Evolutionary conservation across 106 monocot species (phyloP).

Genomic region (Dendrobium chrysotoxum): DNA sequence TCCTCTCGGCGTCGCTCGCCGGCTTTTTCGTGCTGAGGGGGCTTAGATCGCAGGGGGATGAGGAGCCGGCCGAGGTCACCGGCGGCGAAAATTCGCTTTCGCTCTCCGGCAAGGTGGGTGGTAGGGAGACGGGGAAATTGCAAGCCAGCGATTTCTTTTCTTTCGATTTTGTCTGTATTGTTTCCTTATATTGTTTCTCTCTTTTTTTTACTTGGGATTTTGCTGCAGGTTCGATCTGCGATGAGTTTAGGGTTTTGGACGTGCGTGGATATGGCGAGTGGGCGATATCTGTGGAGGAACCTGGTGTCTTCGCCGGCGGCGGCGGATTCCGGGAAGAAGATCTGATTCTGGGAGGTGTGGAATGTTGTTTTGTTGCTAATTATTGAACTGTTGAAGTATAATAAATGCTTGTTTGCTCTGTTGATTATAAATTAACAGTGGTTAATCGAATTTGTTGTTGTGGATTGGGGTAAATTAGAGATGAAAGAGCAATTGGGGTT

Average conservation of each 20-base stretch:
- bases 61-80: constrained; percentile 7
- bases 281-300: constrained; percentile 76
- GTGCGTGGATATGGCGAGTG: constrained; percentile 86
- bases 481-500: not conserved
- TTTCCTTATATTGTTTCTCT: not conserved
- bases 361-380: not conserved
- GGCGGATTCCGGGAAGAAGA: constrained; percentile 13
- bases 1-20: constrained; percentile 80
- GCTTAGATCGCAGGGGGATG: constrained; percentile 29
- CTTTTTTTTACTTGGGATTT: not conserved
- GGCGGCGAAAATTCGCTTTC: constrained; percentile 13
- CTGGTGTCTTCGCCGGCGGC: constrained; percentile 20
- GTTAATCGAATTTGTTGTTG: not conserved
- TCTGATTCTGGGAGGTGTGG: not conserved
- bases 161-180: not conserved
- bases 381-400: not conserved
- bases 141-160: not conserved
- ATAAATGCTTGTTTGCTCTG: not conserved
- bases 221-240: constrained; percentile 34
- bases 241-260: constrained; percentile 64
- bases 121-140: not conserved
- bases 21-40: constrained; percentile 64
- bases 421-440: not conserved
- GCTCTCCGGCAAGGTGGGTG: constrained; percentile 25
- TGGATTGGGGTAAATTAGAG: not conserved